phyloP scores from a whole-genome alignment of 352 stramenopile genomes.

The Peronospora tabacina region DNA sequence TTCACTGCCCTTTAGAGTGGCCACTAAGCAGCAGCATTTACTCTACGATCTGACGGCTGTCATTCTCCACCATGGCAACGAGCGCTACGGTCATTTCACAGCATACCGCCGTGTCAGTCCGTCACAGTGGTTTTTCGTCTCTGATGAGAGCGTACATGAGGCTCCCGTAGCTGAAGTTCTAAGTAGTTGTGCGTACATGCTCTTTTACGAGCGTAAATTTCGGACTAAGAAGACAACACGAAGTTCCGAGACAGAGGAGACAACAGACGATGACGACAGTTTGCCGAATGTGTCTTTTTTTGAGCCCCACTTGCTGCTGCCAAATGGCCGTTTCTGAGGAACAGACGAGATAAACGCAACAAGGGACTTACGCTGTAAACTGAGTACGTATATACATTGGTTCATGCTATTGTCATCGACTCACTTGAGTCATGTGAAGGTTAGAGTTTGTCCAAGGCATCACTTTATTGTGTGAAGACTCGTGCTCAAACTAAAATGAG shows the following conservation, averaged over 20 bases:
- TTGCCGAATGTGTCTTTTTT: conserved; percentile 47
- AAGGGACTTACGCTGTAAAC: conserved; percentile 1
- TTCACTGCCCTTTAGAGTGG: conserved; percentile 8
- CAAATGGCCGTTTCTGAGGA: conserved; percentile 21
- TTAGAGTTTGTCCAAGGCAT: not conserved
- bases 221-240: conserved; percentile 31
- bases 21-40: conserved; percentile 33
- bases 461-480: not conserved
- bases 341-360: not conserved
- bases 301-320: conserved; percentile 32
- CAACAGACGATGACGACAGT: conserved; percentile 38
- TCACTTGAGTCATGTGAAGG: not conserved
- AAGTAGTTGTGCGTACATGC: conserved; percentile 78
- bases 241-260: conserved; percentile 30
- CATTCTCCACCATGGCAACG: conserved; percentile 83
- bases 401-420: conserved; percentile 18
- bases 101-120: conserved; percentile 53
- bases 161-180: conserved; percentile 56
- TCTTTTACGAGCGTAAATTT: conserved; percentile 85
- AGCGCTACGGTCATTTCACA: conserved; percentile 80
- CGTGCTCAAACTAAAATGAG: conserved; percentile 3
- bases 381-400: conserved; percentile 28
- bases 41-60: conserved; percentile 72
- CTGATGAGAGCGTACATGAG: conserved; percentile 66
- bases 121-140: conserved; percentile 82